These are phyloP conservation scores for Nakataea oryzae DNA, from an alignment of 2,329 filamentous ascomycete species.

Conservation along the genomic window DNA sequence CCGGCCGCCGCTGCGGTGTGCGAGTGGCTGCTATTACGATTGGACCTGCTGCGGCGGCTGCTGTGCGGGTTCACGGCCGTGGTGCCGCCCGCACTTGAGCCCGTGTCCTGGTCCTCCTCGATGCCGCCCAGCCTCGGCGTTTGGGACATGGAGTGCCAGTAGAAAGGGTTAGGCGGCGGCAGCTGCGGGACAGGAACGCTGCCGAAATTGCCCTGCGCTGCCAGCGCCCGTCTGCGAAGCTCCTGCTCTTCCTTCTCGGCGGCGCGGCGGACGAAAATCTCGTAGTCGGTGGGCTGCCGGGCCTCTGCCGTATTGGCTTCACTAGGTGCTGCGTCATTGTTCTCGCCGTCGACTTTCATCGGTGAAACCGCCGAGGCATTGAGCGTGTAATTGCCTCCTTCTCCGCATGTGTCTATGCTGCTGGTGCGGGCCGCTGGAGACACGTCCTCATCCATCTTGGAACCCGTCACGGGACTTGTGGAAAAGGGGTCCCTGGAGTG, in stretches of 20 bases:
- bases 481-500: not conserved
- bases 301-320: not conserved
- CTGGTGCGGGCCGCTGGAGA: not conserved
- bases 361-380: not conserved
- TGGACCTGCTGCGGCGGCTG: not conserved
- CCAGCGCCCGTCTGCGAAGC: conserved; percentile 11
- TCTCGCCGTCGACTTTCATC: not conserved
- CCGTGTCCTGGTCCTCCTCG: not conserved
- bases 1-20: not conserved
- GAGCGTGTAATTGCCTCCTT: not conserved
- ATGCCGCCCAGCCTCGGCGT: not conserved
- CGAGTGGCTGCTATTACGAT: conserved; percentile 3
- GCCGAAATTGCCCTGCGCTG: conserved; percentile 11
- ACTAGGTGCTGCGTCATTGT: not conserved
- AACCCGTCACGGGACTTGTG: not conserved
- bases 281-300: conserved; percentile 11
- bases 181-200: conserved; percentile 8
- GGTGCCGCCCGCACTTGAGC: conserved; percentile 3
- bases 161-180: not conserved
- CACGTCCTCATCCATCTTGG: not conserved
- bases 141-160: not conserved
- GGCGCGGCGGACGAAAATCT: conserved; percentile 17
- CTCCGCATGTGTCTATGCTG: not conserved
- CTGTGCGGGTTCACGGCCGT: conserved; percentile 3
- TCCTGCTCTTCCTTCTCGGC: conserved; percentile 12